These are phyloP conservation scores for Gnomoniopsis sp. DNA, from an alignment of 2,329 filamentous ascomycete genomes.

Conservation along the genomic window DNA sequence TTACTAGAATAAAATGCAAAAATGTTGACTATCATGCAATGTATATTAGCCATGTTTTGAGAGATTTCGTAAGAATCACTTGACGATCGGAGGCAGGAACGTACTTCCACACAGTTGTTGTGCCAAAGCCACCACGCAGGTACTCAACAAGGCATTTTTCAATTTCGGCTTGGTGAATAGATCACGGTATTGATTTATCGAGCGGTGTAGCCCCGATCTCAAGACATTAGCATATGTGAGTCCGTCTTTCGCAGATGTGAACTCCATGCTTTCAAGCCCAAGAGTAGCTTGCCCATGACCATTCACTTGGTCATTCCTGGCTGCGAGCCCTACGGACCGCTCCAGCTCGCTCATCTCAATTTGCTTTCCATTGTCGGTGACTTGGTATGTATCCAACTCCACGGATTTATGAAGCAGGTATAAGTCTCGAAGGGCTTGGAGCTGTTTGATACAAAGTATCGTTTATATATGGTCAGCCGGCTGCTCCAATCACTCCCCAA, in stretches of 20 bases:
- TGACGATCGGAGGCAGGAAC: constrained; percentile 3
- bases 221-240: constrained; percentile 13
- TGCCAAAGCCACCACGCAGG: constrained; percentile 28
- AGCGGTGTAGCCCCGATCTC: not conserved
- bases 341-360: not conserved
- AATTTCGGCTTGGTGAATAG: constrained; percentile 24
- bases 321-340: too few species aligned
- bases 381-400: constrained; percentile 21
- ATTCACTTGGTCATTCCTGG: too few species aligned
- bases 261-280: not conserved
- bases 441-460: constrained; percentile 22
- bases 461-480: too few species aligned
- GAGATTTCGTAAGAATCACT: too few species aligned
- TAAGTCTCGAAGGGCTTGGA: constrained; percentile 39
- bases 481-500: too few species aligned
- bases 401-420: constrained; percentile 35
- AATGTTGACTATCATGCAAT: constrained; percentile 30
- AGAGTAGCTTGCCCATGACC: too few species aligned
- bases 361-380: not conserved
- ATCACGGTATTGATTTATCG: constrained; percentile 21
- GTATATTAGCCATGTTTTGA: not conserved
- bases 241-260: not conserved
- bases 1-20: constrained; percentile 43
- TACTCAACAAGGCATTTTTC: constrained; percentile 30
- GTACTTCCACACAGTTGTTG: constrained; percentile 34